Base-by-base conservation (phyloP, 2,329 filamentous ascomycete genomes). In the Fusarium buxicola region DNA sequence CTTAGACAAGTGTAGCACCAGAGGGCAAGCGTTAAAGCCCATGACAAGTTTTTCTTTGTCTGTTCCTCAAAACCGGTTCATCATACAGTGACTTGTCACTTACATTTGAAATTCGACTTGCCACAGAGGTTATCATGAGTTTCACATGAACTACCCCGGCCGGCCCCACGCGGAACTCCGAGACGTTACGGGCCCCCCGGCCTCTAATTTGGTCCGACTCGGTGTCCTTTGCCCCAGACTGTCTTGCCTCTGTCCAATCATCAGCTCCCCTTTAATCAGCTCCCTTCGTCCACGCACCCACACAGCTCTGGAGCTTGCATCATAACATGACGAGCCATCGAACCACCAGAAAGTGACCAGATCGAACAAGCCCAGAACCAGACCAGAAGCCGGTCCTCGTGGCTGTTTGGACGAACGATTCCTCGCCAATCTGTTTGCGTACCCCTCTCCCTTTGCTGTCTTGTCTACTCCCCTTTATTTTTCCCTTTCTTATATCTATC, bases 281-380 rank as follows among this genome's bases (percentile, higher is more conserved):
- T 47, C 40, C 41, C 18, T 16, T 35, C 13, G 28, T 18, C 61
- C 57, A 47, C 62, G 62, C 60, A 52, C 59, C 40, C 36, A 41
- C 48, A 66, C 48, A 63, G 45, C 62, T 65, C 54, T 31, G 41
- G 41, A 54, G 57, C 28, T 58, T 45, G 41, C 41, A 58, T 40
- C 62, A 60, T 66, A 40, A 53, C 49, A 67, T 67, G 60, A 55
- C 56, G 53, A 64, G 59, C 50, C 35, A 66, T 66, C 63, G 63
- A 66, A 66, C 63, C 63, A 66, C 44, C 43, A 53, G 32, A 63
- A 63, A 56, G 63, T 66, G 63, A 53, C 43, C 40, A 53, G 39
- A 31, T 40, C 47, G 39, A 31, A 31, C 47, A 41, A n/a, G 21
- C 18, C 28, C 43, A 6, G 34, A 48, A 28, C 24, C 45, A 65